Percentiles rank a stretch among this genome's conserved stretches.
Conservation (phyloP, 176 grass and related monocot species). For the Bolboschoenus planiculmis region DNA sequence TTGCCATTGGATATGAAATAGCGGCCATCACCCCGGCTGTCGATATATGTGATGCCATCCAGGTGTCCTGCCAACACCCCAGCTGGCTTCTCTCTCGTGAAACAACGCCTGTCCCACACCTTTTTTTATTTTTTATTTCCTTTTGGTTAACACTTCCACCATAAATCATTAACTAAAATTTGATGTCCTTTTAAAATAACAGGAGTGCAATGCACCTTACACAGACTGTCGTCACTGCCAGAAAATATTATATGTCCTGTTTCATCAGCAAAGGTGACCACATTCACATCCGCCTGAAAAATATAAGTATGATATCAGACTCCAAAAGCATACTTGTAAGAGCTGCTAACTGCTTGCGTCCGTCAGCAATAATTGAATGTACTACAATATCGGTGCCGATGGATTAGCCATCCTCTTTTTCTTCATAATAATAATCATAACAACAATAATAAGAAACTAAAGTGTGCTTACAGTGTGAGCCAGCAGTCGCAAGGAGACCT, state of each 20-base stretch:
- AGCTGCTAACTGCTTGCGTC: background rate
- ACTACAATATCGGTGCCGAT: background rate
- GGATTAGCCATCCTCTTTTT: background rate
- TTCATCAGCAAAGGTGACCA: constrained; percentile 83
- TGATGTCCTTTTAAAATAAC: background rate
- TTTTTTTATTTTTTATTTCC: constrained; percentile 19
- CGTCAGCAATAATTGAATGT: background rate
- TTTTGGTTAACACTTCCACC: background rate
- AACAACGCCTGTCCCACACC: constrained; percentile 90
- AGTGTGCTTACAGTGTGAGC: constrained; percentile 55
- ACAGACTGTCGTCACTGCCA: constrained; percentile 84
- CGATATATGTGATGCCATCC: constrained; percentile 89
- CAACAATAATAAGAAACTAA: background rate
- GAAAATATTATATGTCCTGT: constrained; percentile 79
- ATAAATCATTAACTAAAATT: background rate
- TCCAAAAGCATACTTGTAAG: background rate
- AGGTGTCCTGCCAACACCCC: constrained; percentile 78
- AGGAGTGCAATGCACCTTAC: constrained; percentile 53
- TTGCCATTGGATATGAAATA: constrained; percentile 96
- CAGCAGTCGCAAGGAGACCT: constrained; percentile 40
- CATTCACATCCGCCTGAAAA: constrained; percentile 70
- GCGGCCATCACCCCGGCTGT: constrained; percentile 75
- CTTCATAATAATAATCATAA: background rate
- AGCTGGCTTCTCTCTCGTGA: constrained; percentile 46
- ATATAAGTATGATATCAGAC: background rate